Evolutionary conservation across 2,329 filamentous ascomycete species (phyloP).

Genomic region (Apiospora marii): DNA sequence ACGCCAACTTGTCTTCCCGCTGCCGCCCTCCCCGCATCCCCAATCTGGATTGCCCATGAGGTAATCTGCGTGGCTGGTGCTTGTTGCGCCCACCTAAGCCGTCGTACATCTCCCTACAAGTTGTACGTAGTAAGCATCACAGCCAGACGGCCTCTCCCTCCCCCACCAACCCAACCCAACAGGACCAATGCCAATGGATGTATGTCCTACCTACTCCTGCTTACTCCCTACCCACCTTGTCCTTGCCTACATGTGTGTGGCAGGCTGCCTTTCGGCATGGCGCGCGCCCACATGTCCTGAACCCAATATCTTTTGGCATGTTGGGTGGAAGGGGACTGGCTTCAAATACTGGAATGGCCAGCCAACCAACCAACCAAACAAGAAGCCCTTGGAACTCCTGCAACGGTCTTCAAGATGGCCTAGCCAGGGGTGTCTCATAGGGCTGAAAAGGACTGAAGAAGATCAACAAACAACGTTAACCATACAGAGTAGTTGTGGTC

Average conservation of each 20-base stretch:
- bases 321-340: background rate
- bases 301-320: background rate
- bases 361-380: background rate
- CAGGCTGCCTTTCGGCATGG: background rate
- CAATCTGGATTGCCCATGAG: background rate
- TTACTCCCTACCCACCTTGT: background rate
- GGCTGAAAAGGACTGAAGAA: constrained; percentile 11
- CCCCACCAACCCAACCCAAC: background rate
- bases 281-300: background rate
- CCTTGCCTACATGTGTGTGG: background rate
- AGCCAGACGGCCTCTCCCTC: background rate
- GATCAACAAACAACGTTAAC: constrained; percentile 4
- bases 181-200: background rate
- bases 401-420: constrained; percentile 9
- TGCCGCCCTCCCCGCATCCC: background rate
- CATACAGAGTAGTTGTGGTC: background rate
- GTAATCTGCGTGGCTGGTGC: constrained; percentile 2
- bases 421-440: constrained; percentile 17
- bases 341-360: background rate
- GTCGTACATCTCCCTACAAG: background rate
- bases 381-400: background rate
- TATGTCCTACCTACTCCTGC: background rate
- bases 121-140: background rate
- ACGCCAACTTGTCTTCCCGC: background rate
- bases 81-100: background rate